A percentile compares a stretch with the other conserved stretches of the same genome.
These are phyloP conservation scores for Malbranchea cinnamomea DNA, from an alignment of 2,329 filamentous ascomycete genomes.

Conservation along the genomic window DNA sequence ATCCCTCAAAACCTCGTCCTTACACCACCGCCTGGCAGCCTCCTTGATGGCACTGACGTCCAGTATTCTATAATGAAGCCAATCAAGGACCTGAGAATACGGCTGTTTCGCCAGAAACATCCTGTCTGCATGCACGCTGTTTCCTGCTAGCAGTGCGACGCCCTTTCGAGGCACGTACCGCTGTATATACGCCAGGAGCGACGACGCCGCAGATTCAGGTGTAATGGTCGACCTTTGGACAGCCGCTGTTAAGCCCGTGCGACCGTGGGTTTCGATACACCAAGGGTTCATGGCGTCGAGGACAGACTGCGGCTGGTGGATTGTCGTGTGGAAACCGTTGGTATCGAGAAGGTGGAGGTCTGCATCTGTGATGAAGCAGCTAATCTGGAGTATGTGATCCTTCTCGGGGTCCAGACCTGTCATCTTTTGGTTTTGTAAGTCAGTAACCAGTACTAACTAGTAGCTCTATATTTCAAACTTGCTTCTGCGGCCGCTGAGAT, in stretches of 20 bases:
- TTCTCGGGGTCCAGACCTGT: constrained; percentile 65
- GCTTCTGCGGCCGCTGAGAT: not conserved
- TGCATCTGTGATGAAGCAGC: constrained; percentile 76
- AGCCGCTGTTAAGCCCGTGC: constrained; percentile 65
- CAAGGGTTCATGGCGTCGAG: constrained; percentile 76
- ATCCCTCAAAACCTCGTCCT: constrained; percentile 40
- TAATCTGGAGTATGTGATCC: constrained; percentile 82
- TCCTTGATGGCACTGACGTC: constrained; percentile 92
- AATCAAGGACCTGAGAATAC: constrained; percentile 56
- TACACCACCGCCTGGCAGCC: constrained; percentile 67
- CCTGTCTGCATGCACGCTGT: constrained; percentile 81
- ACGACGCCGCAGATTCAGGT: constrained; percentile 54
- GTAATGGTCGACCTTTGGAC: constrained; percentile 61
- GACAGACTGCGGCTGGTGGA: constrained; percentile 56
- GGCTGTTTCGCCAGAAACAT: constrained; percentile 63
- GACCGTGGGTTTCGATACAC: constrained; percentile 68
- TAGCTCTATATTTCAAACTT: not conserved
- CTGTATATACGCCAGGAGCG: constrained; percentile 64
- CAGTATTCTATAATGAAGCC: constrained; percentile 78
- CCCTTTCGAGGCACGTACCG: constrained; percentile 51
- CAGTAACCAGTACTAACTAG: constrained; percentile 5
- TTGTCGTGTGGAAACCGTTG: constrained; percentile 61
- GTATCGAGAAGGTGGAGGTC: constrained; percentile 62
- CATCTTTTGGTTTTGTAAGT: constrained; percentile 48
- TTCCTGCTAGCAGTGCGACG: constrained; percentile 68